Percentiles rank a stretch among this genome's conserved stretches.
phyloP scores from a whole-genome alignment of 768 basidiomycete genomes.

The Rhodotorula sphaerocarpa region DNA sequence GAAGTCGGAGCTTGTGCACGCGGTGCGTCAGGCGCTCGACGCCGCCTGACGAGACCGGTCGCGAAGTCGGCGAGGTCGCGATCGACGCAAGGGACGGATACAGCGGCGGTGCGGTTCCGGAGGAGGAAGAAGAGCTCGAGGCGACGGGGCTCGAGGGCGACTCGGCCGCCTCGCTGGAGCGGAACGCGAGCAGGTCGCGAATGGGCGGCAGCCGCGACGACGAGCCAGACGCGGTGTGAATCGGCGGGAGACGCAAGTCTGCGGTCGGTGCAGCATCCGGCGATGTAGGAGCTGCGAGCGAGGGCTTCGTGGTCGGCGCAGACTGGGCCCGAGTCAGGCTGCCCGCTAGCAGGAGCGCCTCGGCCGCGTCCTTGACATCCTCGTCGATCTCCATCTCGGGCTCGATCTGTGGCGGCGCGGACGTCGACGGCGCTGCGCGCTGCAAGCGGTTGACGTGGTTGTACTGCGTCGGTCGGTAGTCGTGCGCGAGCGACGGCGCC shows the following conservation, averaged over 20 bases:
- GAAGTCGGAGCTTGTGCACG: slow-evolving; percentile 31
- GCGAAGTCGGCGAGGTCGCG: slow-evolving; percentile 9
- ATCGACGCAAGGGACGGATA: slow-evolving; percentile 23
- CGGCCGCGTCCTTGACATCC: slow-evolving; percentile 26
- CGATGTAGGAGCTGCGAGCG: slow-evolving; percentile 16
- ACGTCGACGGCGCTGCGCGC: slow-evolving; percentile 18
- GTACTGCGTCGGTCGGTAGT: slow-evolving; percentile 29
- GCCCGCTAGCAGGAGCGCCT: slow-evolving; percentile 21
- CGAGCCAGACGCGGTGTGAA: neutral
- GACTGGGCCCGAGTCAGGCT: neutral
- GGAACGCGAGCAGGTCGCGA: slow-evolving; percentile 20
- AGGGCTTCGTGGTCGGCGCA: neutral
- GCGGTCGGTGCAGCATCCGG: no score
- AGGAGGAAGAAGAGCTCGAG: neutral
- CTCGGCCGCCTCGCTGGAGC: neutral
- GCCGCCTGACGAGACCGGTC: slow-evolving; percentile 31
- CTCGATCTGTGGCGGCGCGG: neutral
- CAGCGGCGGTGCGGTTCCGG: neutral
- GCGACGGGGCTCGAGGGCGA: neutral
- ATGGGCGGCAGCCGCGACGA: slow-evolving; percentile 23
- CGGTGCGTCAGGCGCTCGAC: slow-evolving; percentile 33
- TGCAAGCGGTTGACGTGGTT: slow-evolving; percentile 24
- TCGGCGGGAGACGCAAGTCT: slow-evolving; percentile 16
- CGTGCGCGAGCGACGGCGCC: slow-evolving; percentile 28
- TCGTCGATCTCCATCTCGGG: slow-evolving; percentile 23